These are phyloP conservation scores for Alternaria panax DNA, from an alignment of 2,329 filamentous ascomycete species.

Conservation along the genomic window DNA sequence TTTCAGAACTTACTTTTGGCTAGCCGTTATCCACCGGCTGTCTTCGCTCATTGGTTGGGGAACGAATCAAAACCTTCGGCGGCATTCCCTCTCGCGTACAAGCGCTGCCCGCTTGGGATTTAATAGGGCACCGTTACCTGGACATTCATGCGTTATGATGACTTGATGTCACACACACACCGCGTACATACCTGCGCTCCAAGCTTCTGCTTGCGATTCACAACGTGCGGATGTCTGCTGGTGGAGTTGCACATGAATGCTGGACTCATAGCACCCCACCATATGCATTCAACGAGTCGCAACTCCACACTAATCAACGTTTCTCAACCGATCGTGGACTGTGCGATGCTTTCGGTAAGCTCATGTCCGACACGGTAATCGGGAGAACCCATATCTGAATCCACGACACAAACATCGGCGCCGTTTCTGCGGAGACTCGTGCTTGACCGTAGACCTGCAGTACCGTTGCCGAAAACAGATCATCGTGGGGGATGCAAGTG, in stretches of 20 bases:
- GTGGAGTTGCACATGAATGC: conserved; percentile 8
- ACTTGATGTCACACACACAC: conserved; percentile 34
- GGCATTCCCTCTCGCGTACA: conserved; percentile 34
- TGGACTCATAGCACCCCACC: conserved; percentile 10
- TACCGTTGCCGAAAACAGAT: conserved; percentile 43
- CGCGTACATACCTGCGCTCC: conserved; percentile 23
- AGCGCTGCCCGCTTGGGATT: conserved; percentile 39
- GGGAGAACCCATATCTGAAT: conserved; percentile 8
- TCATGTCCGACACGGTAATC: neutral
- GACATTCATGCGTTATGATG: conserved; percentile 38
- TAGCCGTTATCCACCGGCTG: conserved; percentile 35
- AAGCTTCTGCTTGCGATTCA: conserved; percentile 14
- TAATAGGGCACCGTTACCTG: conserved; percentile 32
- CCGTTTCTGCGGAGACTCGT: conserved; percentile 38
- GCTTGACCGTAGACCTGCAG: conserved; percentile 35
- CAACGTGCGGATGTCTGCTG: conserved; percentile 11
- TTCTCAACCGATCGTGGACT: neutral
- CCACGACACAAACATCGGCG: conserved; percentile 10
- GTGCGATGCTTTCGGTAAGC: neutral
- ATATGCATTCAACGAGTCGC: conserved; percentile 4
- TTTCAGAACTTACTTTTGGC: conserved; percentile 47
- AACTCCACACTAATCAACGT: conserved; percentile 5
- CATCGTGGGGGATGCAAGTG: conserved; percentile 14
- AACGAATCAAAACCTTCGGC: conserved; percentile 37
- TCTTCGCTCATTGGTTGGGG: conserved; percentile 32